phyloP scores from a whole-genome alignment of 805 yeast species.

The Metschnikowia reukaufii region DNA sequence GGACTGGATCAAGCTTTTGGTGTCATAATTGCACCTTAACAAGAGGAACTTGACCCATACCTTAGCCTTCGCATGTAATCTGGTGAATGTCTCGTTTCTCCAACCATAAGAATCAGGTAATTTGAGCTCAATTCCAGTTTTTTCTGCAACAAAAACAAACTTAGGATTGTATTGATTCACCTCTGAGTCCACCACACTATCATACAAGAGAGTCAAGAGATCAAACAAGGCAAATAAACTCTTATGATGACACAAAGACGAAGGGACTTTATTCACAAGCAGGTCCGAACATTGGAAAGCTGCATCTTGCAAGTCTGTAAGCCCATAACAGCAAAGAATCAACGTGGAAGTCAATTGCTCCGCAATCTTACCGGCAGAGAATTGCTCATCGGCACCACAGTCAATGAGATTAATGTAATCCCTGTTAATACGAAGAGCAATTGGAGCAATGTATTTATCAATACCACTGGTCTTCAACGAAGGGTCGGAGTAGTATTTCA shows the following conservation, averaged over 20 bases:
- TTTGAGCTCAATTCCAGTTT: constrained; percentile 49
- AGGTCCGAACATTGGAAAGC: constrained; percentile 77
- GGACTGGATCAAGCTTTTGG: constrained; percentile 74
- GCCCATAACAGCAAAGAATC: constrained; percentile 74
- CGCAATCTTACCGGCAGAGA: constrained; percentile 58
- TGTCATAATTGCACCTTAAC: constrained; percentile 63
- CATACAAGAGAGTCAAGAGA: constrained; percentile 71
- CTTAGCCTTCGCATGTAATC: constrained; percentile 57
- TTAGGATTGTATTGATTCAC: constrained; percentile 82
- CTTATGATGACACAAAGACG: constrained; percentile 70
- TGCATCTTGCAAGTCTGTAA: constrained; percentile 68
- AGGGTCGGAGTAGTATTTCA: constrained; percentile 84
- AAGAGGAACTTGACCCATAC: constrained; percentile 67
- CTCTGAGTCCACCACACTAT: constrained; percentile 80
- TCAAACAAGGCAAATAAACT: constrained; percentile 81
- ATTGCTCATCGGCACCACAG: constrained; percentile 52
- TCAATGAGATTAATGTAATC: constrained; percentile 56
- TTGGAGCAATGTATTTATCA: constrained; percentile 63
- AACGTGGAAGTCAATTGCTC: constrained; percentile 68
- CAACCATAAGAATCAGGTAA: constrained; percentile 76
- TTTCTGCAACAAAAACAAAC: constrained; percentile 52
- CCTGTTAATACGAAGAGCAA: constrained; percentile 59
- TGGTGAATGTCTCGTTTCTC: constrained; percentile 66
- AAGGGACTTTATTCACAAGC: constrained; percentile 66
- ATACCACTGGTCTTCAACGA: constrained; percentile 67